Evolutionary conservation across 2,329 filamentous ascomycete genomes (phyloP).

Genomic region (Rugonectria rugulosa): DNA sequence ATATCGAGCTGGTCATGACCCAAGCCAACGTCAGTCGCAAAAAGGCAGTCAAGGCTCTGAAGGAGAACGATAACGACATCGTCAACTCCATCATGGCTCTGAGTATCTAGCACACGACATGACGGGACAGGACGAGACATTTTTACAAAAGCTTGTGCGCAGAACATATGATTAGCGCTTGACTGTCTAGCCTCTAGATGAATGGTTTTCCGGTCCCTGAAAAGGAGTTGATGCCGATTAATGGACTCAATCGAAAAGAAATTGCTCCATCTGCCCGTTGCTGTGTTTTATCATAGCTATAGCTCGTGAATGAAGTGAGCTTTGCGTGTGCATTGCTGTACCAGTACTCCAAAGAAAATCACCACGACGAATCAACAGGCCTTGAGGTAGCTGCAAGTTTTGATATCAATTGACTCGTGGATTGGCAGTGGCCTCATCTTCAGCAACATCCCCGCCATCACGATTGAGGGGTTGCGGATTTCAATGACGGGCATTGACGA

Average conservation of each 20-base stretch:
- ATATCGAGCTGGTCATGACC: conserved; percentile 99
- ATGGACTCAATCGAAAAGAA: conserved; percentile 39
- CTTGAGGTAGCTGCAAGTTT: no score
- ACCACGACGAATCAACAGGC: no score
- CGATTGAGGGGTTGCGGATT: no score
- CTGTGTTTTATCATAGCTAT: no score
- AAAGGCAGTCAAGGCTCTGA: conserved; percentile 98
- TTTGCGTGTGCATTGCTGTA: no score
- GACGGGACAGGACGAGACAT: conserved; percentile 30
- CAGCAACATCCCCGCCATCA: no score
- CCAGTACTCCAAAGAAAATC: no score
- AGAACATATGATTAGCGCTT: conserved; percentile 38
- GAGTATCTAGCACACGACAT: conserved; percentile 68
- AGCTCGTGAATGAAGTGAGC: no score
- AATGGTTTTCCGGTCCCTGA: conserved; percentile 28
- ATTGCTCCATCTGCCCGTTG: conserved; percentile 31
- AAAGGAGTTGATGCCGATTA: conserved; percentile 40
- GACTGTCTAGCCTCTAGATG: conserved; percentile 41
- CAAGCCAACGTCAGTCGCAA: conserved; percentile 96
- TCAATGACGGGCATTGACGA: no score
- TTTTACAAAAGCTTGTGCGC: conserved; percentile 38
- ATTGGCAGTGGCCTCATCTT: no score
- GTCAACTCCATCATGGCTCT: conserved; percentile 99
- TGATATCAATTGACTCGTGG: no score
- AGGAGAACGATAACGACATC: conserved; percentile 99